Evolutionary conservation across 257 asterid species (phyloP).

Genomic region (Petrea volubilis): DNA sequence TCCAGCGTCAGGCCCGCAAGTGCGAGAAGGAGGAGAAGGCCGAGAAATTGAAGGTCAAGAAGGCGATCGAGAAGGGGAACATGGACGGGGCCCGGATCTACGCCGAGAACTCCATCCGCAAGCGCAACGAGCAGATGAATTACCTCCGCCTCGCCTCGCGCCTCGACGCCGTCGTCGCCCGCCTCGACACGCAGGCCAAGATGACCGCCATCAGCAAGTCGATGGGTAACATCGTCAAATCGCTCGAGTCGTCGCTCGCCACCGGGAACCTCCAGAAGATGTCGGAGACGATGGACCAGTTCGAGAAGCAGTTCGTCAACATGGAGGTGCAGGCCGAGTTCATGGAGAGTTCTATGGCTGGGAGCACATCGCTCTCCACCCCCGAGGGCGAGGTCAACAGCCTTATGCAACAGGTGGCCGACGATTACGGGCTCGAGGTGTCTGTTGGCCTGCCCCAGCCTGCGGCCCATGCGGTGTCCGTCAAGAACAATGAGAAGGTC

Average conservation of each 20-base stretch:
- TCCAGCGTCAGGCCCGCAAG: slow-evolving; percentile 86
- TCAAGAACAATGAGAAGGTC: slow-evolving; percentile 64
- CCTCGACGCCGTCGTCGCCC: slow-evolving; percentile 94
- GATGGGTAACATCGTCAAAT: slow-evolving; percentile 83
- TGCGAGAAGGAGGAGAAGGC: slow-evolving; percentile 96
- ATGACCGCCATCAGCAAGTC: slow-evolving; percentile 85
- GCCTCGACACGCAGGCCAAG: slow-evolving; percentile 97
- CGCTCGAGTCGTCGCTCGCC: slow-evolving; percentile 74
- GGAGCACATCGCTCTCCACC: slow-evolving; percentile 88
- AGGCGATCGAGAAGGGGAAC: slow-evolving; percentile 97
- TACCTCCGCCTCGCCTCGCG: slow-evolving; percentile 92
- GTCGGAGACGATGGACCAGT: slow-evolving; percentile 97
- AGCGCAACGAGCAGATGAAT: slow-evolving; percentile 94
- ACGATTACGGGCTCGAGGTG: slow-evolving; percentile 94
- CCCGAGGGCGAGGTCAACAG: slow-evolving; percentile 92
- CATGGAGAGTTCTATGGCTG: slow-evolving; percentile 99
- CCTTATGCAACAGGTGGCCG: slow-evolving; percentile 98
- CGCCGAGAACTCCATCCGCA: slow-evolving; percentile 97
- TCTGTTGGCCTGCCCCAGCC: slow-evolving; percentile 94
- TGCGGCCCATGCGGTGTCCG: slow-evolving; percentile 69
- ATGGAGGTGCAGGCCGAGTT: slow-evolving; percentile 99
- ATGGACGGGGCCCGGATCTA: slow-evolving; percentile 98
- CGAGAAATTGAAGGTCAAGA: slow-evolving; percentile 88
- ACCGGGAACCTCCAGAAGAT: slow-evolving; percentile 95
- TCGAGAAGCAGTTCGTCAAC: slow-evolving; percentile 91